phyloP scores from a whole-genome alignment of 2,329 filamentous ascomycete species.

The Cryphonectria radicalis region DNA sequence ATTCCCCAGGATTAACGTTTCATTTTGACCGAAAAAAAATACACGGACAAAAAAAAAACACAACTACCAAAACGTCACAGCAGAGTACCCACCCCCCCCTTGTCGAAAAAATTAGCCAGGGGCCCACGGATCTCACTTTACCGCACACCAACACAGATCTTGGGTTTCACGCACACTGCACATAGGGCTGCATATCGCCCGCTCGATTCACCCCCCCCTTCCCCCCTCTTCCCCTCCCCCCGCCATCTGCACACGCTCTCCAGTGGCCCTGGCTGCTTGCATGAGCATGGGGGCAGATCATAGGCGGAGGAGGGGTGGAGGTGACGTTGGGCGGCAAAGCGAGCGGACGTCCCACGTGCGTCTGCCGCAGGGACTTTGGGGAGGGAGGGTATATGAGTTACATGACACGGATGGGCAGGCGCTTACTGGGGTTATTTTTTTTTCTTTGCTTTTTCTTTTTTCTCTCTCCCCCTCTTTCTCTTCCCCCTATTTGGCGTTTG shows the following conservation, averaged over 20 bases:
- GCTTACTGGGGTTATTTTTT: not conserved
- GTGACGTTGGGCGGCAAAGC: constrained; percentile 29
- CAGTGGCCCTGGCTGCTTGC: constrained; percentile 16
- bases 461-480: not conserved
- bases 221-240: constrained; percentile 16
- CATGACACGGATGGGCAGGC: constrained; percentile 6
- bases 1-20: constrained; percentile 17
- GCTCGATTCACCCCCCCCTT: constrained; percentile 25
- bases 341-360: constrained; percentile 14
- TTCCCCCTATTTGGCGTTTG: not conserved
- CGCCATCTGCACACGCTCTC: constrained; percentile 25
- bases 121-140: constrained; percentile 15
- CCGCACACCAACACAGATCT: constrained; percentile 24
- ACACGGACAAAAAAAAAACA: not conserved
- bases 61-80: constrained; percentile 9
- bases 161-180: constrained; percentile 19
- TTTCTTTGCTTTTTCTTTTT: constrained; percentile 26
- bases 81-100: constrained; percentile 13
- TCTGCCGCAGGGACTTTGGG: constrained; percentile 17
- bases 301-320: constrained; percentile 12
- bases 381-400: constrained; percentile 8
- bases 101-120: not conserved
- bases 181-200: constrained; percentile 29
- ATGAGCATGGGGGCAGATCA: constrained; percentile 14
- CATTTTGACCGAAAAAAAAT: not conserved